Evolutionary conservation across 306 rosid species (phyloP), one percentile per base, ranked within the genome.

Genomic region (Vachellia pachyceras): DNA sequence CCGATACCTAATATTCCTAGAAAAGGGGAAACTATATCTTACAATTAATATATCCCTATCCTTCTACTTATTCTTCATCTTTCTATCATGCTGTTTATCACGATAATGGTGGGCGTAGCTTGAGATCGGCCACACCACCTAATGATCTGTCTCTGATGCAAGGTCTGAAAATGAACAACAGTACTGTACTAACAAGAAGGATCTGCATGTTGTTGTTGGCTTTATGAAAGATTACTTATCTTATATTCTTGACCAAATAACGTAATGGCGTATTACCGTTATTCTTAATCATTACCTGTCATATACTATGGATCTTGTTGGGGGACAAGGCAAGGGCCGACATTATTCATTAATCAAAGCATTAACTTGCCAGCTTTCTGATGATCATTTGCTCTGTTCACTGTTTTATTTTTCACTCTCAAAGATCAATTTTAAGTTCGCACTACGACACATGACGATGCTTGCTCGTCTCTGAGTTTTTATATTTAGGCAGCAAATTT

Each of bases 221-320:
- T 40, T 67, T n/a, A 15, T 41, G 13, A 68, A 41, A 41, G 73
- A 68, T 41, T 20, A 46, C 40, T 40, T n/a, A 40, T 68, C 18
- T 68, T 41, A 1, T 50, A 68, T 68, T n/a, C 50, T 68, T 4
- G 10, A 25, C 25, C 52, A 40, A 10, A 40, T 29, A 41, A n/a
- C 33, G 36, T 20, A 41, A 68, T 68, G 73, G 73, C 73, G 73
- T 52, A 68, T 68, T 68, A 68, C 52, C 73, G 52, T 68, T n/a
- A 68, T 68, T 41, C 44, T 41, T 40, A 67, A 67, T 67, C 22
- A n/a, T 17, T n/a, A 67, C 14, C 9, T 67, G 33, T 37, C 33
- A 41, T 18, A 10, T 20, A 20, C 20, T n/a, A 67, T 6, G 12
- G 73, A 41, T 68, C 46, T 41, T 41, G 47, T n/a, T 20, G 49